Conservation (phyloP, 192 early-diverging fungal species). For the Rhizoclosmatium sp. region DNA sequence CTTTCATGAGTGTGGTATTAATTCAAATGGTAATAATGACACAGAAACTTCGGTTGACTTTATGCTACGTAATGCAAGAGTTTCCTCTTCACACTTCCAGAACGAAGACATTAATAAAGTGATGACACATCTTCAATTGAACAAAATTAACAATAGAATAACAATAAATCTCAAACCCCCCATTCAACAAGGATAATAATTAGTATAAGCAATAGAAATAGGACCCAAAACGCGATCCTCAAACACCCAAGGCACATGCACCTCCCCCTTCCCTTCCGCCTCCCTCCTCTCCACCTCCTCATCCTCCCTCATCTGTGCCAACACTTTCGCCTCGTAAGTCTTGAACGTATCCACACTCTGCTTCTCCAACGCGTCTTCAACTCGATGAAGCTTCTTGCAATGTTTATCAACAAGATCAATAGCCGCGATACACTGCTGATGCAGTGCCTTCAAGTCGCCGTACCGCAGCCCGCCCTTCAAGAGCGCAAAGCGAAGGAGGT, state of each 20-base stretch:
- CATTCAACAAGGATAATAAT: slow-evolving; percentile 5
- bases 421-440: not conserved
- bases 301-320: not conserved
- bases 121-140: no score
- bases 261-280: not conserved
- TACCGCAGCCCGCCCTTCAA: not conserved
- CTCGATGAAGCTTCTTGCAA: not conserved
- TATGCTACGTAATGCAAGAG: no score
- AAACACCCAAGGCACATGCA: not conserved
- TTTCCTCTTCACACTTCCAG: no score
- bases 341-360: not conserved
- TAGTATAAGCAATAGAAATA: not conserved
- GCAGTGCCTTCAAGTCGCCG: not conserved
- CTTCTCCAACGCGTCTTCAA: not conserved
- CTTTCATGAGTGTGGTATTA: no score
- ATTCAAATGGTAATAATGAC: no score
- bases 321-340: not conserved
- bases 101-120: no score
- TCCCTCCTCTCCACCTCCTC: not conserved
- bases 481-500: not conserved
- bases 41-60: no score
- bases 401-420: not conserved
- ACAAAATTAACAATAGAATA: no score
- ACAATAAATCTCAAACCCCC: no score
- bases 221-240: not conserved